Conservation (phyloP, 257 asterid genomes). For the Lithospermum erythrorhizon region DNA sequence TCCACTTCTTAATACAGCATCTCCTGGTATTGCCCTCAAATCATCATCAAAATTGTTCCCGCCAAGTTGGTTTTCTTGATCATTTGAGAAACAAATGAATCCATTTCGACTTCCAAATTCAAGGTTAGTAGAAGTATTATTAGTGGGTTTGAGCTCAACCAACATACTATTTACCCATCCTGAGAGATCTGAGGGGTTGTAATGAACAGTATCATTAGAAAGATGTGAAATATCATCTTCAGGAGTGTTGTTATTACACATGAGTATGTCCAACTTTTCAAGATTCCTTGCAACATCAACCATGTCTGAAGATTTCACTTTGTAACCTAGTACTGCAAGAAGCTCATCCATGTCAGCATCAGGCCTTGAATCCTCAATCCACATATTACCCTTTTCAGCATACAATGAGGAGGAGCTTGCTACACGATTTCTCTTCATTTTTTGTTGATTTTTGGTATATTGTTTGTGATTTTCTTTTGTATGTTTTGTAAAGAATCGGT, state of each 20-base stretch:
- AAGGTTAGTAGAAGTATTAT: neutral
- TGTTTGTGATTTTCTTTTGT: neutral
- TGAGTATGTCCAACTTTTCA: constrained; percentile 65
- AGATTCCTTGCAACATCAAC: constrained; percentile 72
- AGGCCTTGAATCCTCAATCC: constrained; percentile 35
- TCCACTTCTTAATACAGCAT: constrained; percentile 29
- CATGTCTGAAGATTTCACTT: constrained; percentile 71
- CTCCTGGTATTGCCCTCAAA: constrained; percentile 64
- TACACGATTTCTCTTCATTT: neutral
- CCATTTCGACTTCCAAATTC: neutral
- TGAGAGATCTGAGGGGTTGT: constrained; percentile 63
- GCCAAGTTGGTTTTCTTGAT: neutral
- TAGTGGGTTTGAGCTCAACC: constrained; percentile 26
- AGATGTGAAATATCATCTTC: constrained; percentile 49
- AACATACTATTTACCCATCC: constrained; percentile 71
- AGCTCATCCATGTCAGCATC: constrained; percentile 81
- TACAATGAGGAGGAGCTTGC: neutral
- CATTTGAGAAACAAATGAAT: constrained; percentile 12
- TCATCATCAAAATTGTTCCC: constrained; percentile 45
- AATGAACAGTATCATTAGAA: constrained; percentile 42
- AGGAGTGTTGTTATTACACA: constrained; percentile 34
- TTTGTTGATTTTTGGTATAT: too few relatives aligned
- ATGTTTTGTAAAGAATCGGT: neutral
- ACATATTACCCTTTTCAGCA: constrained; percentile 36
- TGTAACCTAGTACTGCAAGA: constrained; percentile 67